Conservation (phyloP, 1,139 yeast species). For the Debaryomyces robertsiae region DNA sequence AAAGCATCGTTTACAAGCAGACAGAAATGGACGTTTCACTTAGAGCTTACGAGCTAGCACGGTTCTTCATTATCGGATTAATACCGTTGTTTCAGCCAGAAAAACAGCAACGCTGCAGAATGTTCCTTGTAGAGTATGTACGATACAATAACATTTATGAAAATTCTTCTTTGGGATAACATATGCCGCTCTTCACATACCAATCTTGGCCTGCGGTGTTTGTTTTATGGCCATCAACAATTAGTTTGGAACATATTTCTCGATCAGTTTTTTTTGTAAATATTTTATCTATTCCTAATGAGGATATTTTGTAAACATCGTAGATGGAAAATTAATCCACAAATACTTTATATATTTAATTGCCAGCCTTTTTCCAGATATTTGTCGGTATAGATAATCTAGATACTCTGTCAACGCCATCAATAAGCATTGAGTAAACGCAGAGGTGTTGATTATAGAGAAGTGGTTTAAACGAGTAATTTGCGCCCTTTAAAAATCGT, state of each 20-base stretch:
- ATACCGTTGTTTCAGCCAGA: too few relatives aligned
- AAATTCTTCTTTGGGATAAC: slow-evolving; percentile 7
- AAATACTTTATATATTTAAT: slow-evolving; percentile 10
- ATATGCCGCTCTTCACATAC: neutral
- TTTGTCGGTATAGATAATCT: neutral
- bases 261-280: slow-evolving; percentile 21
- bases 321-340: slow-evolving; percentile 10
- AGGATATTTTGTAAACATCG: slow-evolving; percentile 12
- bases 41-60: too few relatives aligned
- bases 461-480: slow-evolving; percentile 1
- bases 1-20: too few relatives aligned
- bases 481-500: neutral
- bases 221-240: slow-evolving; percentile 4
- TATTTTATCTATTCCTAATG: slow-evolving; percentile 13
- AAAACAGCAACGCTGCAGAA: too few relatives aligned
- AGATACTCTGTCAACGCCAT: slow-evolving; percentile 1
- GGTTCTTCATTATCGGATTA: too few relatives aligned
- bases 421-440: neutral
- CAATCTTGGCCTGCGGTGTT: slow-evolving; percentile 1
- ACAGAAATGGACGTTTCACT: too few relatives aligned
- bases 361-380: slow-evolving; percentile 2
- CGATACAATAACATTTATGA: slow-evolving; percentile 3
- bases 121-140: neutral
- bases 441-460: slow-evolving; percentile 1
- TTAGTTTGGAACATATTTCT: slow-evolving; percentile 13